Evolutionary conservation across 2,329 filamentous ascomycete species (phyloP).

Genomic region (Bertia moriformis): DNA sequence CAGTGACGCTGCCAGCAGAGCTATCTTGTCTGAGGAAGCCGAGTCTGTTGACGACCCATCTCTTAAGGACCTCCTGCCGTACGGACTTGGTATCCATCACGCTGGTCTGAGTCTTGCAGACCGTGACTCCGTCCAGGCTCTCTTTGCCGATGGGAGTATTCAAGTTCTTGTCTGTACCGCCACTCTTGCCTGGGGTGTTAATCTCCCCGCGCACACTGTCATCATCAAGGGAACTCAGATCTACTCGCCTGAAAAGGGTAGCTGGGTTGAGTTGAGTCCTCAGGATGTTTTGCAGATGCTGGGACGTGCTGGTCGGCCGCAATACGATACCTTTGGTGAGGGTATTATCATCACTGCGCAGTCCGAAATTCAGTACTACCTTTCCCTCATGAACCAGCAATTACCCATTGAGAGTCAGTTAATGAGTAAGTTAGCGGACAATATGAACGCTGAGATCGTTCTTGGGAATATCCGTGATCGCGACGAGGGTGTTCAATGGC

Average conservation of each 20-base stretch:
- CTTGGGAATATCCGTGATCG: conserved; percentile 81
- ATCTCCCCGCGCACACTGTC: conserved; percentile 90
- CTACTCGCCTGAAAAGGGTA: conserved; percentile 95
- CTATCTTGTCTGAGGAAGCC: conserved; percentile 25
- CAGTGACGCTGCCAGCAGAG: conserved; percentile 67
- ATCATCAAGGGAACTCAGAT: conserved; percentile 98
- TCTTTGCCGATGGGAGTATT: conserved; percentile 80
- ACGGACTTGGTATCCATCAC: conserved; percentile 96
- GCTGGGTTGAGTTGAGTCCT: conserved; percentile 92
- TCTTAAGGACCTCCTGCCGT: conserved; percentile 84
- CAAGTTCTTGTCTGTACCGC: conserved; percentile 95
- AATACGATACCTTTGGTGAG: conserved; percentile 95
- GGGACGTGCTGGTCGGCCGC: conserved; percentile 85
- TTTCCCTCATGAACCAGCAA: conserved; percentile 92
- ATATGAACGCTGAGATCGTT: conserved; percentile 90
- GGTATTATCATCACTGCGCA: conserved; percentile 98
- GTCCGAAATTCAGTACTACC: conserved; percentile 87
- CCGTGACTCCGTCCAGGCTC: conserved; percentile 83
- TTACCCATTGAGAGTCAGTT: conserved; percentile 95
- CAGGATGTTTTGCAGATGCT: conserved; percentile 98
- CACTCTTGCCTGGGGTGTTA: conserved; percentile 98
- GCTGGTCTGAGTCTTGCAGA: conserved; percentile 94
- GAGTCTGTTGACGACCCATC: conserved; percentile 45
- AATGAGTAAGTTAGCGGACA: conserved; percentile 82
- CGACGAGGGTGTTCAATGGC: conserved; percentile 96